These are phyloP conservation scores for Euphorbia pulcherrima DNA, from an alignment of 345 rosid species.

Conservation along the genomic window DNA sequence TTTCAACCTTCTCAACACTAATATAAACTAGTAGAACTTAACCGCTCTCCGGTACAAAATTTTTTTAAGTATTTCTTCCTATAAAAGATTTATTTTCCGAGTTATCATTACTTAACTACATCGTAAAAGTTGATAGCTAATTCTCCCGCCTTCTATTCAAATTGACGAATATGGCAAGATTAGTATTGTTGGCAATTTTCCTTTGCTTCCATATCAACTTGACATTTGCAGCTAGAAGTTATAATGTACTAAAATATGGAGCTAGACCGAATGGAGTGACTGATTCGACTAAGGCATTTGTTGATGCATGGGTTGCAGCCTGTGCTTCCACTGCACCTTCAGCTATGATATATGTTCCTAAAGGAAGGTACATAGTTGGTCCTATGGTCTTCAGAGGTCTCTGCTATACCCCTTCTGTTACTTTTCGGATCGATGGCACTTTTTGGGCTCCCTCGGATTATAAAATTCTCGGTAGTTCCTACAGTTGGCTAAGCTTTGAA, in stretches of 20 bases:
- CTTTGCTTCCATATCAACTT: neutral
- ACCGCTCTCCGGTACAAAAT: too few species aligned
- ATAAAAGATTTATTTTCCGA: too few species aligned
- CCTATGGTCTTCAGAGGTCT: conserved; percentile 30
- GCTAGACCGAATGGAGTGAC: conserved; percentile 8
- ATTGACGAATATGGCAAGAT: neutral
- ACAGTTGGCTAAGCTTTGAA: conserved; percentile 45
- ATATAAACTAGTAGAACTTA: too few species aligned
- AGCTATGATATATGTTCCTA: conserved; percentile 27
- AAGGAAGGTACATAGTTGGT: conserved; percentile 42
- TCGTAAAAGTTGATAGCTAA: too few species aligned
- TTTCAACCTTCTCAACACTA: too few species aligned
- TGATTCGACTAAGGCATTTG: conserved; percentile 5
- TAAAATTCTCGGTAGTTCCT: conserved; percentile 31
- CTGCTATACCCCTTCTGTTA: conserved; percentile 39
- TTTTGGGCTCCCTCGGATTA: conserved; percentile 49
- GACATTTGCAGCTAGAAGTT: neutral
- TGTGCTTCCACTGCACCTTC: conserved; percentile 4
- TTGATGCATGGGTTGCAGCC: conserved; percentile 11
- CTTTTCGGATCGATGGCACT: conserved; percentile 43
- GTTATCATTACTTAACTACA: too few species aligned
- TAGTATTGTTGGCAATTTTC: neutral
- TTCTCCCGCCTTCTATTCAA: too few species aligned
- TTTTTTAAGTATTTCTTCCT: too few species aligned
- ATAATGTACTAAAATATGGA: conserved; percentile 7